These are phyloP conservation scores for Azolla pinnata DNA, from an alignment of 75 land plant species.

Conservation along the genomic window DNA sequence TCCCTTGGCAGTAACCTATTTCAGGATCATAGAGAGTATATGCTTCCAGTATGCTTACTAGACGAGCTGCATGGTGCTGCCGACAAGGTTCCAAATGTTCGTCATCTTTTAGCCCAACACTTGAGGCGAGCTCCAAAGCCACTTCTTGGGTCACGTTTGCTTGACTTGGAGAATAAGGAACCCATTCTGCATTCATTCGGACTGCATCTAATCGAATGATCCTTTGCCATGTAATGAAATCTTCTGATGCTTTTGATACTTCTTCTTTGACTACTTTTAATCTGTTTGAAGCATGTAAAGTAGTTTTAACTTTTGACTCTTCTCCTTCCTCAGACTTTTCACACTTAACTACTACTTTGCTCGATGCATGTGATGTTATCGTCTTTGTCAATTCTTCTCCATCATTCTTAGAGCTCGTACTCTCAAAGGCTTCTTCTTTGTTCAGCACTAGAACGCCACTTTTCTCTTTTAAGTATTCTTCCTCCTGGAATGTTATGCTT, in stretches of 20 bases:
- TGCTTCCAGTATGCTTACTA: conserved; percentile 71
- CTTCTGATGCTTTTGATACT: conserved; percentile 33
- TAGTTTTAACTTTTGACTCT: neutral
- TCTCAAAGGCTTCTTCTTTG: neutral
- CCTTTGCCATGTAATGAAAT: conserved; percentile 71
- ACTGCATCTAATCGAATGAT: conserved; percentile 81
- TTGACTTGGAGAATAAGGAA: conserved; percentile 47
- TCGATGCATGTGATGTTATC: neutral
- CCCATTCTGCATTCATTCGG: conserved; percentile 75
- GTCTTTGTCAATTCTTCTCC: neutral
- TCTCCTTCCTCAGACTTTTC: conserved; percentile 1
- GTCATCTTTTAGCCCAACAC: conserved; percentile 65
- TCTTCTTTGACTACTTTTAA: conserved; percentile 9
- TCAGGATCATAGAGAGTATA: conserved; percentile 79
- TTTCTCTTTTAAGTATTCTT: too few relatives aligned
- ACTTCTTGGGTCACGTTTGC: conserved; percentile 46
- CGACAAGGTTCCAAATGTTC: conserved; percentile 68
- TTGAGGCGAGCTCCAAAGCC: conserved; percentile 32
- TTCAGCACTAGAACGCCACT: too few relatives aligned
- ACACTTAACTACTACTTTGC: neutral
- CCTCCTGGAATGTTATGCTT: too few relatives aligned
- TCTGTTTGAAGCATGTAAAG: neutral
- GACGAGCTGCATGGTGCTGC: conserved; percentile 72
- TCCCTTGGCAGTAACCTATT: conserved; percentile 86
- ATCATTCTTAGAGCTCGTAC: neutral